A percentile compares a stretch with the other conserved stretches of the same genome.
These are phyloP conservation scores for Saccharomycopsis sp. DNA, from an alignment of 805 yeast species.

Conservation along the genomic window DNA sequence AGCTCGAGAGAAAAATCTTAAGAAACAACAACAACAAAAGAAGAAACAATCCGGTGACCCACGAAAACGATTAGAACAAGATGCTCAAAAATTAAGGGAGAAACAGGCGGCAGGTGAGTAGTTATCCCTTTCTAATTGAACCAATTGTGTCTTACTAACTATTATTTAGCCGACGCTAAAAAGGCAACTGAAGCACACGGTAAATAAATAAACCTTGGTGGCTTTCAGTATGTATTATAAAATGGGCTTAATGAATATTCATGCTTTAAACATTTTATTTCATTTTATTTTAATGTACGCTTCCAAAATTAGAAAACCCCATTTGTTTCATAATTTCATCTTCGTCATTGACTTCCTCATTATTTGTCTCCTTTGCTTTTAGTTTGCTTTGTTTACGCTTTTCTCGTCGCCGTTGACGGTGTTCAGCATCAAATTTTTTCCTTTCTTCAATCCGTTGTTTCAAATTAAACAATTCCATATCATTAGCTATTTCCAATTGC, in stretches of 20 bases:
- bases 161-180: slow-evolving; percentile 43
- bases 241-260: too few species aligned
- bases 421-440: slow-evolving; percentile 9
- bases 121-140: neutral
- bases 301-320: slow-evolving; percentile 5
- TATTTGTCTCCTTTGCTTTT: neutral
- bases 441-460: slow-evolving; percentile 16
- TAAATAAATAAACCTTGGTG: too few species aligned
- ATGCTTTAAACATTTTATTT: too few species aligned
- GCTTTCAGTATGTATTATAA: too few species aligned
- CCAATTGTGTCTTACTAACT: too few species aligned
- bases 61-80: slow-evolving; percentile 73
- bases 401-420: neutral
- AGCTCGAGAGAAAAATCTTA: slow-evolving; percentile 81
- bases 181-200: slow-evolving; percentile 36
- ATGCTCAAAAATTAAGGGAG: slow-evolving; percentile 83
- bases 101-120: slow-evolving; percentile 78
- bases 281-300: neutral
- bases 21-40: slow-evolving; percentile 62
- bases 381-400: slow-evolving; percentile 1
- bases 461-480: slow-evolving; percentile 14
- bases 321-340: slow-evolving; percentile 2
- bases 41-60: slow-evolving; percentile 84
- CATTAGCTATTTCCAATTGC: slow-evolving; percentile 13
- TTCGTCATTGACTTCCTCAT: neutral